phyloP scores from a whole-genome alignment of 371 early-diverging fungal genomes.

The Syncephalis fuscata region DNA sequence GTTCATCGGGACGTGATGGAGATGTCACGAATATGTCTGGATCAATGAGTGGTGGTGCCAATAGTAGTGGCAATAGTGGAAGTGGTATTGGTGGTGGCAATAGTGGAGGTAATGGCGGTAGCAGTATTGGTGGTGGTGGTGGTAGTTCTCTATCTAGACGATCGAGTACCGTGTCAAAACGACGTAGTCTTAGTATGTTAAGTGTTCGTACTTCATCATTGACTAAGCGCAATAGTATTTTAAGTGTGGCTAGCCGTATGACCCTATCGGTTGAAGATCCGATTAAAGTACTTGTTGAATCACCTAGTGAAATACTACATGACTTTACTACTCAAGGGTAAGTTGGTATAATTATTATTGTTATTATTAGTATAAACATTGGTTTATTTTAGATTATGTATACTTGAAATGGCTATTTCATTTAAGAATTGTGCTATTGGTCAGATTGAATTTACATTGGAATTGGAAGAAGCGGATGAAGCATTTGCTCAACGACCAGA shows the following conservation, averaged over 20 bases:
- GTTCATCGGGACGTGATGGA: conserved; percentile 9
- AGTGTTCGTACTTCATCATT: too few species aligned
- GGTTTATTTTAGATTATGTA: conserved; percentile 21
- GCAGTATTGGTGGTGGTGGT: conserved; percentile 2
- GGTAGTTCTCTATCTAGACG: too few species aligned
- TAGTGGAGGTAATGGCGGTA: conserved; percentile 10
- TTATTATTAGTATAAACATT: background rate
- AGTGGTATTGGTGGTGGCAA: background rate
- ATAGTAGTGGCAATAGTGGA: too few species aligned
- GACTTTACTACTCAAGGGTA: conserved; percentile 31
- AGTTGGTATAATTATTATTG: background rate
- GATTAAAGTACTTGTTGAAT: conserved; percentile 30
- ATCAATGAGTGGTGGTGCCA: conserved; percentile 1
- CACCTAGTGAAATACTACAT: conserved; percentile 20
- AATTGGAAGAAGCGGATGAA: conserved; percentile 13
- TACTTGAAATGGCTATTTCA: conserved; percentile 23
- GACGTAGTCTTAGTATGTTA: too few species aligned
- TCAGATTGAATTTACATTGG: conserved; percentile 26
- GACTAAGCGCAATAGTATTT: too few species aligned
- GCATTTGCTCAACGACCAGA: conserved; percentile 2
- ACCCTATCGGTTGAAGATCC: conserved; percentile 36
- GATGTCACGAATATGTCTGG: background rate
- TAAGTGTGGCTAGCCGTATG: conserved; percentile 1
- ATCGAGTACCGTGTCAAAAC: too few species aligned
- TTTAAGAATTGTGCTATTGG: conserved; percentile 42